Conservation (phyloP, 1,139 yeast genomes). For the Geotrichum cucujoidarum region DNA sequence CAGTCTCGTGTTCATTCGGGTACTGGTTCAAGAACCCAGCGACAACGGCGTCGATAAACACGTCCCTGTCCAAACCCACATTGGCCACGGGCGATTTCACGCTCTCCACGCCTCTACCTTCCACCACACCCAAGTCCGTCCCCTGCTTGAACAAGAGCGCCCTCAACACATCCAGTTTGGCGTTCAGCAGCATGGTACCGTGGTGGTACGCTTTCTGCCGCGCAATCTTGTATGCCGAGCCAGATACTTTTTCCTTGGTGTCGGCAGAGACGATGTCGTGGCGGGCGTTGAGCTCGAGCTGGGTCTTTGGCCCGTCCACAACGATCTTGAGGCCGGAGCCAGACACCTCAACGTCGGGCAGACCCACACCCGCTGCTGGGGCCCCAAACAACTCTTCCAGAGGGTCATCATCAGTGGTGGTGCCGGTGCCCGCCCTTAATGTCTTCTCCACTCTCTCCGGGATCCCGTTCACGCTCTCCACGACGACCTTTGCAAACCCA, state of each 20-base stretch:
- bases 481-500: conserved; percentile 52
- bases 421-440: not conserved
- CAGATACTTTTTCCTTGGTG: conserved; percentile 61
- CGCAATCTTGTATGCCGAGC: conserved; percentile 83
- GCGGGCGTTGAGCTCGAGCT: conserved; percentile 53
- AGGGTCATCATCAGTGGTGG: conserved; percentile 1
- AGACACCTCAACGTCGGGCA: not conserved
- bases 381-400: not conserved
- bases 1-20: not conserved
- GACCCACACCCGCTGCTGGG: not conserved
- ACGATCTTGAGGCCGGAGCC: not conserved
- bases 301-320: conserved; percentile 32
- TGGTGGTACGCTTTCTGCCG: conserved; percentile 84
- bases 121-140: conserved; percentile 42
- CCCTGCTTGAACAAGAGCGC: conserved; percentile 52
- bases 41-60: conserved; percentile 46
- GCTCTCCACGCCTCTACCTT: conserved; percentile 63
- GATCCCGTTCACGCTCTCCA: conserved; percentile 45
- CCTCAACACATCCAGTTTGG: conserved; percentile 54
- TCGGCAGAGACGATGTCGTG: conserved; percentile 63
- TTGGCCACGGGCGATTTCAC: conserved; percentile 58
- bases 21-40: not conserved
- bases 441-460: conserved; percentile 17
- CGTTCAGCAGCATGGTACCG: conserved; percentile 83
- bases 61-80: conserved; percentile 43